Evolutionary conservation across 768 basidiomycete species (phyloP), one percentile per base, ranked within the genome.

Genomic region (Gloeostereum incarnatum): DNA sequence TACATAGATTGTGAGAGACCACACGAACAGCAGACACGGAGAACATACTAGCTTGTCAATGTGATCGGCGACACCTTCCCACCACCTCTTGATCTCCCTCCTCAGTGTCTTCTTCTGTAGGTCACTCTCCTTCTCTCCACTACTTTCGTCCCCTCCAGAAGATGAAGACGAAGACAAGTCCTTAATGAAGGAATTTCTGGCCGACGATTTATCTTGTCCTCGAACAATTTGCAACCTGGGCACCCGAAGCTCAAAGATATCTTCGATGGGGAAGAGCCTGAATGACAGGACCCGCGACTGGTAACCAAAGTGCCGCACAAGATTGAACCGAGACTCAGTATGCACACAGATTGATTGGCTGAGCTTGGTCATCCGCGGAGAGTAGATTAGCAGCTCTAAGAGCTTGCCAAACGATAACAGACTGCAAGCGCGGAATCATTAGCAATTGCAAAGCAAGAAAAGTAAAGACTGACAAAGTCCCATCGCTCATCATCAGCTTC

Each of bases 11-110:
- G 26, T 9, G 26, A 9, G 26, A 29, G 26, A 14, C n/a, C n/a
- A n/a, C n/a, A n/a, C n/a, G n/a, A n/a, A n/a, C n/a, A n/a, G n/a
- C n/a, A n/a, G n/a, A n/a, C n/a, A n/a, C n/a, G 26, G 14, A 29
- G 26, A 1, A 61, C 74, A 19, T 40, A 79, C 80, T 43, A 84
- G 57, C 43, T 65, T 62, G 45, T 79, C 75, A 44, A 86, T 59
- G 50, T 76, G 68, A 38, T 75, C 73, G 1, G 72, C 62, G 5
- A 84, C 56, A 13, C 69, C 67, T 46, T 76, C 71, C 81, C 81
- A 85, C 77, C 79, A 84, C 22, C 45, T 48, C 50, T 62, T 68
- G 42, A 85, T 82, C 51, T 85, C 77, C 39, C 62, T 56, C 41
- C 77, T 54, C n/a, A 84, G 53, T 3, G 55, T 46, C 26, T 63